These are phyloP conservation scores for Kodamaea jinghongensis DNA, from an alignment of 805 yeast species.

Conservation along the genomic window DNA sequence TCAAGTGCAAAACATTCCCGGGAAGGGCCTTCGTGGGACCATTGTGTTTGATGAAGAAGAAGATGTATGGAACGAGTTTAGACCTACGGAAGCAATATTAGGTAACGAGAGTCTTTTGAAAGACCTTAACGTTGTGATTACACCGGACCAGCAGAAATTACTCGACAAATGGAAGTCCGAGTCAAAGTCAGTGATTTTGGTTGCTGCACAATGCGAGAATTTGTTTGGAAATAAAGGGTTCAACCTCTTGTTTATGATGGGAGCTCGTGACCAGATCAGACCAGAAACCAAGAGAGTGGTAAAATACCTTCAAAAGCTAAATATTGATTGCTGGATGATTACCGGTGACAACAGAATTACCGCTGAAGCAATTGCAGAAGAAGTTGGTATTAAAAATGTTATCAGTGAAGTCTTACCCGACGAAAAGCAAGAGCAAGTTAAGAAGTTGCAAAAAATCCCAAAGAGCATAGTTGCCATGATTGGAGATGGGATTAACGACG, in stretches of 20 bases:
- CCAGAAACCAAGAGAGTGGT: constrained; percentile 57
- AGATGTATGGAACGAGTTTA: constrained; percentile 29
- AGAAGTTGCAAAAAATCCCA: constrained; percentile 46
- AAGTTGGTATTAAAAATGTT: constrained; percentile 59
- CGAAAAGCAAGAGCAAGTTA: constrained; percentile 62
- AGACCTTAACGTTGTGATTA: constrained; percentile 44
- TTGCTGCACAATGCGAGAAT: constrained; percentile 40
- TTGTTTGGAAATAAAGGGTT: constrained; percentile 27
- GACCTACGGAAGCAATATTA: constrained; percentile 39
- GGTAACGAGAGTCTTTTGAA: constrained; percentile 62
- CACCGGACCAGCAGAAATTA: constrained; percentile 30
- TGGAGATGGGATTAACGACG: constrained; percentile 83
- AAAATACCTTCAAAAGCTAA: constrained; percentile 27
- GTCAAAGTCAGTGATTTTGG: constrained; percentile 61
- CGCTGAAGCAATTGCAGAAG: constrained; percentile 63
- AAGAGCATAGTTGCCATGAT: constrained; percentile 57
- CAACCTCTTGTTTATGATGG: constrained; percentile 47
- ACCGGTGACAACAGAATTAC: constrained; percentile 72
- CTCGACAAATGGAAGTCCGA: constrained; percentile 56
- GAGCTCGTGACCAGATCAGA: constrained; percentile 59
- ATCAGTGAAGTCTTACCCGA: constrained; percentile 73
- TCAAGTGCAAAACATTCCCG: constrained; percentile 52
- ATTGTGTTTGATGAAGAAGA: constrained; percentile 24
- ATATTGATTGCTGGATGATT: constrained; percentile 68
- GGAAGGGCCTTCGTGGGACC: constrained; percentile 56